A percentile compares a stretch with the other conserved stretches of the same genome.
These are phyloP conservation scores for Paecilomyces formosus DNA, from an alignment of 2,329 filamentous ascomycete genomes.

Conservation along the genomic window DNA sequence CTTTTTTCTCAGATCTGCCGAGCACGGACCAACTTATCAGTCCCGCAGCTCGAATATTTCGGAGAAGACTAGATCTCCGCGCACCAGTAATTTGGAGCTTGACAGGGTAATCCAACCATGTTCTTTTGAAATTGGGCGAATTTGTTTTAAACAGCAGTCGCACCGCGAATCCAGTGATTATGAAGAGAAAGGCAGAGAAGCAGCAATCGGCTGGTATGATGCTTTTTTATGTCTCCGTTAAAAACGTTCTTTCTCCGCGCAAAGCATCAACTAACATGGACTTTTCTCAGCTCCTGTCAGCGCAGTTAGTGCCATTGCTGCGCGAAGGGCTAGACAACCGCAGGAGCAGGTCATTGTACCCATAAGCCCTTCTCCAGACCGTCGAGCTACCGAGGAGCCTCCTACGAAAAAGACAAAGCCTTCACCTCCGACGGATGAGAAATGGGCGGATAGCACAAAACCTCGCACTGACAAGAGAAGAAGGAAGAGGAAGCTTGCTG, in stretches of 20 bases:
- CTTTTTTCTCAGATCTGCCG: slow-evolving; percentile 32
- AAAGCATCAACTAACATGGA: slow-evolving; percentile 5
- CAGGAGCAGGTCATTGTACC: slow-evolving; percentile 16
- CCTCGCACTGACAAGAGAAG: background rate
- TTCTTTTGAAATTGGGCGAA: background rate
- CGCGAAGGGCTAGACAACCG: slow-evolving; percentile 34
- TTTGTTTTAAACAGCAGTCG: background rate
- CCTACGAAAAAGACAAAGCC: slow-evolving; percentile 27
- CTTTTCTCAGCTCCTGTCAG: slow-evolving; percentile 15
- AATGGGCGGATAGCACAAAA: slow-evolving; percentile 4
- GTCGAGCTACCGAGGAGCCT: slow-evolving; percentile 18
- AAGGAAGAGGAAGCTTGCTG: slow-evolving; percentile 11
- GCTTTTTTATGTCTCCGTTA: background rate
- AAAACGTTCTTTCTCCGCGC: background rate
- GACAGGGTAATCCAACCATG: background rate
- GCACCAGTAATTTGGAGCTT: slow-evolving; percentile 3
- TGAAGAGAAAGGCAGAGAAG: slow-evolving; percentile 34
- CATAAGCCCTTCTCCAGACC: slow-evolving; percentile 11
- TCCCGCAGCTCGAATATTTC: slow-evolving; percentile 15
- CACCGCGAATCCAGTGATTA: slow-evolving; percentile 5
- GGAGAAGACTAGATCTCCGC: slow-evolving; percentile 7
- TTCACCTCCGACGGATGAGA: slow-evolving; percentile 15
- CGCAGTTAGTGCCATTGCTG: slow-evolving; percentile 34
- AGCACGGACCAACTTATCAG: slow-evolving; percentile 29
- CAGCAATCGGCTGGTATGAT: slow-evolving; percentile 24